phyloP scores from a whole-genome alignment of 2,329 filamentous ascomycete species.

The Aspergillus piperis region DNA sequence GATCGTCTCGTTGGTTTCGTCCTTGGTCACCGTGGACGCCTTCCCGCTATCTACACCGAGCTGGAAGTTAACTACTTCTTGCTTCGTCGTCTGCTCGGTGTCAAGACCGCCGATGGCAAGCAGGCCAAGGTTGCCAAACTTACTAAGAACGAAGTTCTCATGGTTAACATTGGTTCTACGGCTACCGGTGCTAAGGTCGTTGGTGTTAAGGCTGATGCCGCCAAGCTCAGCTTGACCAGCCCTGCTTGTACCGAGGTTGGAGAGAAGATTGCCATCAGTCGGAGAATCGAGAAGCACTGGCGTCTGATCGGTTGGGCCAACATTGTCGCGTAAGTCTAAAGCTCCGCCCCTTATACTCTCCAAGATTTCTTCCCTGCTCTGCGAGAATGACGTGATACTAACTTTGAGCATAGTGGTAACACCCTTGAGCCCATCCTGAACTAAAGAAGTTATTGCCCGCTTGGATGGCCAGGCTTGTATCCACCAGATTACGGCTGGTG shows the following conservation, averaged over 20 bases:
- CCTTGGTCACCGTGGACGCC: constrained; percentile 85
- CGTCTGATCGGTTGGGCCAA: constrained; percentile 90
- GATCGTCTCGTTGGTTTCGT: constrained; percentile 99
- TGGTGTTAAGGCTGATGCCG: constrained; percentile 95
- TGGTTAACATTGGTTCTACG: constrained; percentile 99
- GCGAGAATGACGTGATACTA: constrained; percentile 8
- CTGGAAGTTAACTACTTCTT: constrained; percentile 99
- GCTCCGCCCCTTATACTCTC: not conserved
- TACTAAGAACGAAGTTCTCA: constrained; percentile 97
- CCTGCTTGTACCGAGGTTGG: constrained; percentile 96
- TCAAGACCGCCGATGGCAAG: constrained; percentile 97
- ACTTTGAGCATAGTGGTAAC: constrained; percentile 41
- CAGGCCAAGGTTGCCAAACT: constrained; percentile 99
- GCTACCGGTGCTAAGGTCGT: constrained; percentile 97
- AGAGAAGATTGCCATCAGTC: constrained; percentile 94
- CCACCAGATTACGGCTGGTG: constrained; percentile 15
- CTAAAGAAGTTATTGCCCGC: constrained; percentile 29
- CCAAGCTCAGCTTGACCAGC: constrained; percentile 88
- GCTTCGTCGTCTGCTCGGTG: constrained; percentile 87
- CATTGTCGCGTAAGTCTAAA: constrained; percentile 59
- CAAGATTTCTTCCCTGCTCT: not conserved
- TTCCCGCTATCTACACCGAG: constrained; percentile 97
- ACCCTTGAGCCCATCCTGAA: constrained; percentile 49
- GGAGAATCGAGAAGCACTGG: constrained; percentile 99
- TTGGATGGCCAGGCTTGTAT: constrained; percentile 18